phyloP scores from a whole-genome alignment of 164 flowering plant species.

The Dillenia suffruticosa region DNA sequence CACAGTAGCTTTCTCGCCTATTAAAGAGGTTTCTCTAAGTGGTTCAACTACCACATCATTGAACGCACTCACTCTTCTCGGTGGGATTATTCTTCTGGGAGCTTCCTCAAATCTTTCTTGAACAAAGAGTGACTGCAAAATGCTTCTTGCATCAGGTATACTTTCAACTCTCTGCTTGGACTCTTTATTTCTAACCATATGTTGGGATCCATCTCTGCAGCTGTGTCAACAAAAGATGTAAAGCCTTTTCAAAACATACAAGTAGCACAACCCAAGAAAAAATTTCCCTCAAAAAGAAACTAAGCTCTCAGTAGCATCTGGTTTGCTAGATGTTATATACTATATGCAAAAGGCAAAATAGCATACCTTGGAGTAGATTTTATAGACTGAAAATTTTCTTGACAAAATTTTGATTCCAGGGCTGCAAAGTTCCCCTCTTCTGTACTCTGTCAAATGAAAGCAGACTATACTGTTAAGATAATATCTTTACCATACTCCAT shows the following conservation, averaged over 20 bases:
- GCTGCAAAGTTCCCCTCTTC: conserved; percentile 8
- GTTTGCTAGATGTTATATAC: too few relatives aligned
- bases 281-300: too few relatives aligned
- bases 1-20: conserved; percentile 6
- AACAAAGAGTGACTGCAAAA: conserved; percentile 33
- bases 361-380: conserved; percentile 19
- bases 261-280: too few relatives aligned
- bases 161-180: too few relatives aligned
- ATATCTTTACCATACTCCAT: too few relatives aligned
- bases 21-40: conserved; percentile 12
- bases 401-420: conserved; percentile 5
- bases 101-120: conserved; percentile 34
- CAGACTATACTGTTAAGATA: too few relatives aligned
- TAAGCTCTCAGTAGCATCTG: too few relatives aligned
- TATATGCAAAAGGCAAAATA: background rate
- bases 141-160: too few relatives aligned
- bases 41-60: conserved; percentile 36
- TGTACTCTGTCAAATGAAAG: conserved; percentile 14
- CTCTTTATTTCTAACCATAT: too few relatives aligned
- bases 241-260: too few relatives aligned
- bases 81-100: conserved; percentile 17
- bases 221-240: too few relatives aligned
- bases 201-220: too few relatives aligned
- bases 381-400: conserved; percentile 1
- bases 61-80: conserved; percentile 18